A percentile compares a stretch with the other conserved stretches of the same genome.
These are phyloP conservation scores for Pouteria glomerata DNA, from an alignment of 148 eudicot species.

Conservation along the genomic window DNA sequence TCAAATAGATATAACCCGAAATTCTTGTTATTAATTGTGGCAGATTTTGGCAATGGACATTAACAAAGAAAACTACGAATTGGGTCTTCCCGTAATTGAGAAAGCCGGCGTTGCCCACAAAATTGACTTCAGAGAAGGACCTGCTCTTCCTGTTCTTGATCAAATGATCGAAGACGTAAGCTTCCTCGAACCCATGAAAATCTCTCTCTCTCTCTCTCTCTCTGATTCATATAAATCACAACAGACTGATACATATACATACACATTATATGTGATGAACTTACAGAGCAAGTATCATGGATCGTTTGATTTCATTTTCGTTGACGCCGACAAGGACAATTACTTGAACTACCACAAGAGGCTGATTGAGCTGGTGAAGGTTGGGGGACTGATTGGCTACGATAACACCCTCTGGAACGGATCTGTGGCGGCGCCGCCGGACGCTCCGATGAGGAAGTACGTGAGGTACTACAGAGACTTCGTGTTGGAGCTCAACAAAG, in stretches of 20 bases:
- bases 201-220: neutral
- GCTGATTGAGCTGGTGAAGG: conserved; percentile 52
- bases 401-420: conserved; percentile 82
- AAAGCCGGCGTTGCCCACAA: conserved; percentile 75
- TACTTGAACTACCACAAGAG: conserved; percentile 64
- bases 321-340: conserved; percentile 70
- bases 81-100: conserved; percentile 59
- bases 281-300: conserved; percentile 50
- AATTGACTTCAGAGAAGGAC: conserved; percentile 63
- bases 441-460: conserved; percentile 63
- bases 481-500: conserved; percentile 57
- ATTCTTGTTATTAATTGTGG: neutral
- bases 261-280: neutral
- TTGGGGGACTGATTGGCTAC: conserved; percentile 63
- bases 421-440: conserved; percentile 47
- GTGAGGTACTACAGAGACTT: conserved; percentile 57
- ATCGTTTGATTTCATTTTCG: conserved; percentile 50
- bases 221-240: too few relatives aligned
- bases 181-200: neutral
- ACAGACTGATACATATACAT: too few relatives aligned
- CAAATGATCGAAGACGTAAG: conserved; percentile 54
- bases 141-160: conserved; percentile 65
- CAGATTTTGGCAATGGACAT: conserved; percentile 83
- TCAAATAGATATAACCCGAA: too few relatives aligned
- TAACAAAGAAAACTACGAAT: conserved; percentile 55